Evolutionary conservation across 306 rosid genomes (phyloP).

Genomic region (Boehmeria nivea): DNA sequence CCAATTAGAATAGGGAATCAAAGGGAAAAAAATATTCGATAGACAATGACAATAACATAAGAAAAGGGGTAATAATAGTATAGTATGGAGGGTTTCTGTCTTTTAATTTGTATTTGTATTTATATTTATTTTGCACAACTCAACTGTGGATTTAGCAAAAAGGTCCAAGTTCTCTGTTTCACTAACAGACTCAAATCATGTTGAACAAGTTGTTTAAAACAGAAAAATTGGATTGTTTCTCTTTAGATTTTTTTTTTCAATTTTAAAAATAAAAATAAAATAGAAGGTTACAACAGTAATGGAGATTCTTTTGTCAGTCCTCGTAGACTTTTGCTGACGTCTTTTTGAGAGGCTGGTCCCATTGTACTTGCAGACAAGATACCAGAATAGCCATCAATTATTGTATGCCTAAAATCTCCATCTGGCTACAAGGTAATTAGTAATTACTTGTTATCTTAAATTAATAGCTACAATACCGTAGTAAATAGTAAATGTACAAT

Average conservation of each 20-base stretch:
- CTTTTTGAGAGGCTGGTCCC: conserved; percentile 48
- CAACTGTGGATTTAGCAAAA: conserved; percentile 24
- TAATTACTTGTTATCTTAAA: no score
- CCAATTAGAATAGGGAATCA: conserved; percentile 22
- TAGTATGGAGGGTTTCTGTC: conserved; percentile 64
- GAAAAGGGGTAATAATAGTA: conserved; percentile 11
- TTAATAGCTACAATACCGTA: no score
- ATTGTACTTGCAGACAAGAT: conserved; percentile 36
- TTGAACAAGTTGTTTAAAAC: conserved; percentile 48
- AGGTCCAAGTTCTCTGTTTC: conserved; percentile 57
- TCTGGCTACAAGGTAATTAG: no score
- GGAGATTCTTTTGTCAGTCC: conserved; percentile 54
- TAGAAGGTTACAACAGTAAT: conserved; percentile 40
- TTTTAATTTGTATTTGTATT: conserved; percentile 22
- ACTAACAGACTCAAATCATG: conserved; percentile 42
- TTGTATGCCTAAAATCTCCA: conserved; percentile 27
- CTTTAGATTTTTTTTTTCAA: no score
- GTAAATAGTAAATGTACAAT: no score
- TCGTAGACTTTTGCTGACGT: conserved; percentile 48
- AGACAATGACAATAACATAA: conserved; percentile 21
- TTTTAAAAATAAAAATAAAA: conserved; percentile 24
- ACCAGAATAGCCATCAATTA: conserved; percentile 35
- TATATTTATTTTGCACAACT: background rate
- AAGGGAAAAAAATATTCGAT: conserved; percentile 18
- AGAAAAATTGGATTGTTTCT: conserved; percentile 27